These are phyloP conservation scores for Colletotrichum sp. DNA, from an alignment of 2,329 filamentous ascomycete genomes.

Conservation along the genomic window DNA sequence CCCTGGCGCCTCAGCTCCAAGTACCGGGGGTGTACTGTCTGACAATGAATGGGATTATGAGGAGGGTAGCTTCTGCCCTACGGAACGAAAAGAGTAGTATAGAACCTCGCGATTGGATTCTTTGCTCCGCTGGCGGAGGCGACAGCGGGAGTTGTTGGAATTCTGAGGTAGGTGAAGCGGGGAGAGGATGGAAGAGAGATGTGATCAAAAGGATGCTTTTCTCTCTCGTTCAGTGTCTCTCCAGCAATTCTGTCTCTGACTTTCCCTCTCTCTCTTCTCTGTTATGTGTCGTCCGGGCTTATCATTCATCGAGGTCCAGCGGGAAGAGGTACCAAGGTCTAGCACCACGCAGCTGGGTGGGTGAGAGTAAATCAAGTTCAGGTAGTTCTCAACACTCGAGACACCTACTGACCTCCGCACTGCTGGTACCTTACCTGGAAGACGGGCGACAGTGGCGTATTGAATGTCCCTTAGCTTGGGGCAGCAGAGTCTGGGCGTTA, in stretches of 20 bases:
- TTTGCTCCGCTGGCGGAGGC: not conserved
- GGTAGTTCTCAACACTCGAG: not conserved
- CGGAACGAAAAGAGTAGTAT: not conserved
- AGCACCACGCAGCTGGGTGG: not conserved
- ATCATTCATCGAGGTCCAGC: not conserved
- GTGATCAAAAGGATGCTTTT: conserved; percentile 15
- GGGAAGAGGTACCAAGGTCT: not conserved
- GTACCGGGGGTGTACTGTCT: conserved; percentile 16
- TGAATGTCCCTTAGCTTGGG: conserved; percentile 11
- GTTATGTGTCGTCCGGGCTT: not conserved
- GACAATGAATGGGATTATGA: not conserved
- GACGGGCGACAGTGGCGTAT: conserved; percentile 5
- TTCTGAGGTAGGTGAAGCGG: conserved; percentile 2
- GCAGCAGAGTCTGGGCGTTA: conserved; percentile 17
- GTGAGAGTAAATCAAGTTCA: not conserved
- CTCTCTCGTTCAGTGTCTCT: conserved; percentile 13
- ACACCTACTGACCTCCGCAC: not conserved
- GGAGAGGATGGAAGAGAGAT: conserved; percentile 11
- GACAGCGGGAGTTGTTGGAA: not conserved
- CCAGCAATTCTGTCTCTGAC: not conserved
- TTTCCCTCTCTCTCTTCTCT: not conserved
- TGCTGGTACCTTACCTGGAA: not conserved
- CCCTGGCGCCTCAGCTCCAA: conserved; percentile 20
- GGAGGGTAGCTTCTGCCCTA: conserved; percentile 8
- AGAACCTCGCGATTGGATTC: not conserved